phyloP scores from a whole-genome alignment of 345 rosid species.

The Cardamine chenopodiifolia region DNA sequence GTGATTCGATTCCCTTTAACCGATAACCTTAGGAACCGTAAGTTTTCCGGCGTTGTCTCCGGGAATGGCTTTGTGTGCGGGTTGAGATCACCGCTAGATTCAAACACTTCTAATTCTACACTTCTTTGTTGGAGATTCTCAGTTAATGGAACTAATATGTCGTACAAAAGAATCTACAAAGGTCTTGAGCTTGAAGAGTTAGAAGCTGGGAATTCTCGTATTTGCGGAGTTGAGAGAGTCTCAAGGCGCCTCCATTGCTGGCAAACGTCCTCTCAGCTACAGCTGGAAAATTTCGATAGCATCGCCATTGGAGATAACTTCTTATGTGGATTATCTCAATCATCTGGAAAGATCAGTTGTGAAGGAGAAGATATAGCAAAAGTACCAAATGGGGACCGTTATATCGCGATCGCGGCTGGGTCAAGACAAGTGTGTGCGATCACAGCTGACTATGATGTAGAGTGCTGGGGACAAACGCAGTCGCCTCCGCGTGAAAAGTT shows the following conservation, averaged over 20 bases:
- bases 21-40: not conserved
- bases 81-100: constrained; percentile 29
- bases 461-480: constrained; percentile 58
- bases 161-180: constrained; percentile 46
- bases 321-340: constrained; percentile 55
- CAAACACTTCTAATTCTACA: constrained; percentile 47
- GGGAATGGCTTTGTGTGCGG: constrained; percentile 71
- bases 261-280: constrained; percentile 45
- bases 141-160: constrained; percentile 21
- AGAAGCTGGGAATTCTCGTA: constrained; percentile 51
- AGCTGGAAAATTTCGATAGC: not conserved
- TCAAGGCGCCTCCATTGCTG: constrained; percentile 55
- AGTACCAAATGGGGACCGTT: constrained; percentile 28
- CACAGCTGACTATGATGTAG: constrained; percentile 24
- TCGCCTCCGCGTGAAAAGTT: constrained; percentile 45
- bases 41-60: constrained; percentile 56
- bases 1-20: constrained; percentile 35
- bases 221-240: constrained; percentile 56
- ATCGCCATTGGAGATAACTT: constrained; percentile 62
- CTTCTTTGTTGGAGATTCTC: constrained; percentile 69
- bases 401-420: constrained; percentile 56
- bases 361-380: constrained; percentile 4
- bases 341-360: constrained; percentile 39
- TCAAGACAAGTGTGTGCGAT: constrained; percentile 62
- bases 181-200: constrained; percentile 48